Percentiles rank a stretch among this genome's conserved stretches.
Conservation (phyloP, 2,329 filamentous ascomycete species). For the Sordariomycetes sp. region DNA sequence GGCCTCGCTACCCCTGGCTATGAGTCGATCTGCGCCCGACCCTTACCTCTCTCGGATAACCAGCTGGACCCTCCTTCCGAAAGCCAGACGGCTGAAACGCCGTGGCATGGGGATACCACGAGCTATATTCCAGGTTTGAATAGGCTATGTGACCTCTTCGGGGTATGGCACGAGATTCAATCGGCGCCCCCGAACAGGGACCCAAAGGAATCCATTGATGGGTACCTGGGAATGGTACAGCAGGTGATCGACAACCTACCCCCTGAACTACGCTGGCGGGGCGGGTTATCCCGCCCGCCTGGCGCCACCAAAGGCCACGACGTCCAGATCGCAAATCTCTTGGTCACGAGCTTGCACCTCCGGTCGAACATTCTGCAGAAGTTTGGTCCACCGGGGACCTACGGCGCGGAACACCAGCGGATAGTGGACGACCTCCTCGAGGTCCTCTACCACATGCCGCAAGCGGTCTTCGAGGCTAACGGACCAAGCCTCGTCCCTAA, state of each 20-base stretch:
- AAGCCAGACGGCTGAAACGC: slow-evolving; percentile 1
- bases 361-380: slow-evolving; percentile 21
- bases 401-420: neutral
- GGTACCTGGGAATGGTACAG: slow-evolving; percentile 12
- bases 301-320: slow-evolving; percentile 19
- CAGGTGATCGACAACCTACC: slow-evolving; percentile 16
- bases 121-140: slow-evolving; percentile 20
- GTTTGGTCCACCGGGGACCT: slow-evolving; percentile 9
- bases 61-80: slow-evolving; percentile 11
- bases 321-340: slow-evolving; percentile 21
- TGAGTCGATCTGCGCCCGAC: slow-evolving; percentile 10
- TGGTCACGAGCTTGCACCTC: slow-evolving; percentile 21
- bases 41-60: slow-evolving; percentile 15
- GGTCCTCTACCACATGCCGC: slow-evolving; percentile 19
- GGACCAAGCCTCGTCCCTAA: slow-evolving; percentile 20
- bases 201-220: slow-evolving; percentile 8
- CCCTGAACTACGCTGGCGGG: slow-evolving; percentile 20
- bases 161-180: slow-evolving; percentile 14
- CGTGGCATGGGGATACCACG: slow-evolving; percentile 18
- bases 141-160: slow-evolving; percentile 17
- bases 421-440: slow-evolving; percentile 16
- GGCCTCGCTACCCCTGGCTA: neutral
- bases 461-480: slow-evolving; percentile 18
- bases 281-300: slow-evolving; percentile 16
- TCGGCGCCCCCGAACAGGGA: neutral